Base-by-base conservation (phyloP, 2,329 filamentous ascomycete genomes). In the Zymoseptoria tritici region DNA sequence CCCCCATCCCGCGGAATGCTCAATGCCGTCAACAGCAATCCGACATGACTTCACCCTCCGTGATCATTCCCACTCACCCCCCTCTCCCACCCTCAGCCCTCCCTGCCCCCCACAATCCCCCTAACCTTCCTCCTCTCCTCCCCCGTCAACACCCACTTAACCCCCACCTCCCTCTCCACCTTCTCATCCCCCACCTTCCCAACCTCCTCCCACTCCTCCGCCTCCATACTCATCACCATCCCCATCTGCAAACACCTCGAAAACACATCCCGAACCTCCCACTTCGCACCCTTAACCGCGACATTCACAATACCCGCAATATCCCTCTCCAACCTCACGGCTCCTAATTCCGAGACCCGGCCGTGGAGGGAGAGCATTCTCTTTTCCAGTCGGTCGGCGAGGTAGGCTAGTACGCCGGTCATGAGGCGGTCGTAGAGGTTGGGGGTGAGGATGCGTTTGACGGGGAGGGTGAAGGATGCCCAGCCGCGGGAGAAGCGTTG, bases 191-290 rank as follows among this genome's bases (percentile, higher is more conserved):
- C 80, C 71, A 61, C 74, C 72, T 54, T 76, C 72, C 36, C 74
- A 42, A 76, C 73, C 49, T 94, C 91, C 54, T 93, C 89, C 89
- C 91, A 96, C 75, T 97, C 93, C 60, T 97, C 92, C 36, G 94
- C 90, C 72, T 97, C 92, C 91, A 97, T 95, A 67, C 92, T 93
- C 72, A 93, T 86, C 16, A 96, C 85, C 79, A 95, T 85, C 59
- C 89, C 84, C 68, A 96, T 87, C 79, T 97, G 91, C 60, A 82
- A 81, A 60, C 89, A 89, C 69, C 86, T 84, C 26, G 82, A 80
- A 77, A 97, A 96, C 2, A 83, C 76, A 70, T 96, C 91, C 31
- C 90, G 80, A 42, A 94, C 82, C 1, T 83, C 83, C 71, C 96
- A 97, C 69, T 89, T 85, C 3, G 81, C 82, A 2, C 87, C 89